These are phyloP conservation scores for Botrytis tulipae DNA, from an alignment of 2,329 filamentous ascomycete species.

Conservation along the genomic window DNA sequence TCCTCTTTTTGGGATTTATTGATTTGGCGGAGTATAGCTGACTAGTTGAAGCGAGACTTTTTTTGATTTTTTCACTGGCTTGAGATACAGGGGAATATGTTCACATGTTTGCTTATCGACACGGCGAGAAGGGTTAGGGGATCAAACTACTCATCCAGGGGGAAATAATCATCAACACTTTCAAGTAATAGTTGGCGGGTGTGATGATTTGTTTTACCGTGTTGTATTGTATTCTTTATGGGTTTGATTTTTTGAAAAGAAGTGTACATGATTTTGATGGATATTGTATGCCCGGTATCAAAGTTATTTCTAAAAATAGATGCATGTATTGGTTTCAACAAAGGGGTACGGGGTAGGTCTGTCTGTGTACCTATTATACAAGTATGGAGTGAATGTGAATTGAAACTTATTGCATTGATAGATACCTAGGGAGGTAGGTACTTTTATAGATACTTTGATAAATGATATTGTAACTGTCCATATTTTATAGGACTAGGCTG, in stretches of 20 bases:
- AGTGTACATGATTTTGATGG: background rate
- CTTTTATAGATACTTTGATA: background rate
- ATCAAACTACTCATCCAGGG: background rate
- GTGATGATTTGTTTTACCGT: background rate
- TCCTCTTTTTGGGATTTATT: background rate
- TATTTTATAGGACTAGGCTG: background rate
- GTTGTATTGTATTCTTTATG: background rate
- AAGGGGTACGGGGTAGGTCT: background rate
- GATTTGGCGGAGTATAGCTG: background rate
- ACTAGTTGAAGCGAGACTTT: background rate
- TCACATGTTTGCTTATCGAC: background rate
- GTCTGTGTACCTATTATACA: background rate
- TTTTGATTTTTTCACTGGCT: background rate
- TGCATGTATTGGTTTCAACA: conserved; percentile 6
- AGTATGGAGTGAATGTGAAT: background rate
- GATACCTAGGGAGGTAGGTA: background rate
- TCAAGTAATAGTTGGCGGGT: background rate
- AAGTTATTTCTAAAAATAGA: conserved; percentile 4
- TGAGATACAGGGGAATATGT: background rate
- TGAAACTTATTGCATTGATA: background rate
- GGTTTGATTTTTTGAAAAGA: background rate
- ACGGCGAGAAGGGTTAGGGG: background rate
- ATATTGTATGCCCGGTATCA: background rate
- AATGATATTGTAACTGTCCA: background rate
- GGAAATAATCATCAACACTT: background rate